Evolutionary conservation across 208 protist species (phyloP), one percentile per base, ranked within the genome.

Genomic region (Trypanosoma platydactyli): DNA sequence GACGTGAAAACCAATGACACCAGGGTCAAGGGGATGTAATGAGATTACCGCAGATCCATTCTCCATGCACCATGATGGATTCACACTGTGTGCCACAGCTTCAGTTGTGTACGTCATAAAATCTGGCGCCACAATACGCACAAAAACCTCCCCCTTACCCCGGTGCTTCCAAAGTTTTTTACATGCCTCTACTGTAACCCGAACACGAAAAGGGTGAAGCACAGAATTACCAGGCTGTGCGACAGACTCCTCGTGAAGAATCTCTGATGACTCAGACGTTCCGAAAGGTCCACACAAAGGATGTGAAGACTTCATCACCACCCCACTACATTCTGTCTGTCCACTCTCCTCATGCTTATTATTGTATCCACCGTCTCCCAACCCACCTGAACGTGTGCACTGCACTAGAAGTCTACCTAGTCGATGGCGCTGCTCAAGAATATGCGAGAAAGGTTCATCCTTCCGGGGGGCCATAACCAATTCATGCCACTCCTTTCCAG

Each of bases 391-490:
- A 16, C 25, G 12, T 45, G 27, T 42, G 42, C 65, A 77, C 13
- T 71, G 66, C 42, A 79, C 35, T 41, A 70, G 11, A 18, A 79
- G 24, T 33, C 44, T 60, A 35, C 73, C 67, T 38, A 71, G 56
- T 45, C 52, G 29, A 18, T 75, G 13, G 1, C 61, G 53, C 9
- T 70, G 49, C n/a, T 73, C 57, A 20, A 53, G 61, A 41, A 71
- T 62, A 53, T 69, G 58, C 38, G 33, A 15, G 5, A 71, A 13
- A 11, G 62, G n/a, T 24, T 79, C 73, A 20, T 63, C 56, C 27
- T 40, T 27, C n/a, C 60, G 59, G 11, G 62, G 62, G 15, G 27
- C 4, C 12, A 79, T 49, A 5, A 45, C 52, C 25, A 80, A n/a
- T 53, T 65, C 62, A 50, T 64, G 48, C 62, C 40, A 68, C 27